These are phyloP conservation scores for Boletus sp. DNA, from an alignment of 768 basidiomycete species.

Conservation along the genomic window DNA sequence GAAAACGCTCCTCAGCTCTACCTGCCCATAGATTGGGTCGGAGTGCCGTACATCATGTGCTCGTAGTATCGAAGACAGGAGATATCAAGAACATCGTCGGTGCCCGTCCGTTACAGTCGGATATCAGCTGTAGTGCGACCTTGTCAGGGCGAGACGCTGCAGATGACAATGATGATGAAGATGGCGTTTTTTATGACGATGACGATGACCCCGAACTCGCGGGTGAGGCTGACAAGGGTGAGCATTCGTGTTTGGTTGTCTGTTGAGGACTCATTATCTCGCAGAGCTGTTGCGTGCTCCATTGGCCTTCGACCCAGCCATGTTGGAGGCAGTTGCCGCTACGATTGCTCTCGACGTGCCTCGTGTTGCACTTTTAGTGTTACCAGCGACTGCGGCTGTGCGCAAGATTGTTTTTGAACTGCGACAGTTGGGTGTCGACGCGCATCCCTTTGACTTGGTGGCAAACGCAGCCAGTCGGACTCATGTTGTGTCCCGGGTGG, in stretches of 20 bases:
- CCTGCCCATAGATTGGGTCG: constrained; percentile 27
- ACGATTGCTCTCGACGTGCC: constrained; percentile 74
- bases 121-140: not conserved
- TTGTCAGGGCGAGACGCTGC: not conserved
- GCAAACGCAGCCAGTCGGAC: constrained; percentile 40
- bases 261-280: constrained; percentile 5
- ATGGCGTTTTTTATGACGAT: constrained; percentile 24
- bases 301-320: constrained; percentile 52
- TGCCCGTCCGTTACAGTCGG: constrained; percentile 28
- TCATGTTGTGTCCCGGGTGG: constrained; percentile 38
- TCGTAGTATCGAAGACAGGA: constrained; percentile 57
- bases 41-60: constrained; percentile 48
- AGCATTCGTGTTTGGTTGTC: not conserved
- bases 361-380: constrained; percentile 59
- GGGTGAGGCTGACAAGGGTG: constrained; percentile 23
- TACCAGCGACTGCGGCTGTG: constrained; percentile 60
- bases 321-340: constrained; percentile 66
- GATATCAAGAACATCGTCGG: constrained; percentile 53
- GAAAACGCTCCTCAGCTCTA: constrained; percentile 22
- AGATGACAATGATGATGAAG: constrained; percentile 4
- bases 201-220: constrained; percentile 19
- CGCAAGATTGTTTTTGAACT: constrained; percentile 63
- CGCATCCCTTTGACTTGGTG: constrained; percentile 55
- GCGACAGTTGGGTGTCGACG: constrained; percentile 62
- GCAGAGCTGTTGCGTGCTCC: constrained; percentile 44